A percentile compares a stretch with the other conserved stretches of the same genome.
phyloP scores from a whole-genome alignment of 345 rosid species.

The Rhodomyrtus tomentosa region DNA sequence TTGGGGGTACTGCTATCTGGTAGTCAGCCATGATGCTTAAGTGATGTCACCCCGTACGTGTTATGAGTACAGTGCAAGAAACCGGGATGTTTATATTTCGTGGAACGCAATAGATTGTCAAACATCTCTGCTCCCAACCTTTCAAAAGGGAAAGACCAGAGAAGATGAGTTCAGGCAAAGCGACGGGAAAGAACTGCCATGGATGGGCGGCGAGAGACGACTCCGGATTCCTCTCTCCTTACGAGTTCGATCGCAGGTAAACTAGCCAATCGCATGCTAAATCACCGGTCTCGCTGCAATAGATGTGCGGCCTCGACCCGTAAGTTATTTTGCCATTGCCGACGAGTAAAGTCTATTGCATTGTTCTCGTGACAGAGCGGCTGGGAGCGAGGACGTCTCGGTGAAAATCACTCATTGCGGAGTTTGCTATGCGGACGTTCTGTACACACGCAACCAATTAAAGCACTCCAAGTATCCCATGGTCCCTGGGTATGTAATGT shows the following conservation, averaged over 20 bases:
- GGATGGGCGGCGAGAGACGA: slow-evolving; percentile 1
- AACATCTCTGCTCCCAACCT: not conserved
- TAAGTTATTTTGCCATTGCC: not conserved
- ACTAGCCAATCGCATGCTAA: not conserved
- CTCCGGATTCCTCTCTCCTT: not conserved
- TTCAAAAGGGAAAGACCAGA: not conserved
- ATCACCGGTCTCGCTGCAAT: accelerated
- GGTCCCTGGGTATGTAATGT: not conserved
- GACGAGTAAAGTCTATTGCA: not conserved
- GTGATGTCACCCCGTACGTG: not conserved
- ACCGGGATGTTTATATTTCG: not conserved
- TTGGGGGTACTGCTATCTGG: not conserved
- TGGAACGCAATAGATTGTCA: not conserved
- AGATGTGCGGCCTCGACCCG: not conserved
- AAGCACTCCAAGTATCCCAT: not conserved
- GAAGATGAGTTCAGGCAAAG: not conserved
- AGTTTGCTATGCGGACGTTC: not conserved
- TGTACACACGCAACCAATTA: not conserved
- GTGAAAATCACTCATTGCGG: slow-evolving; percentile 3
- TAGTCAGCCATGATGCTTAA: not conserved
- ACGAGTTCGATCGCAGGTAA: not conserved
- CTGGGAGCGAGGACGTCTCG: not conserved
- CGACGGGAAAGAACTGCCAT: not conserved
- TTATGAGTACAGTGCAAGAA: not conserved
- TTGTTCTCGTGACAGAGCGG: not conserved